Evolutionary conservation across 2,329 filamentous ascomycete genomes (phyloP).

Genomic region (Stylonectria norvegica): DNA sequence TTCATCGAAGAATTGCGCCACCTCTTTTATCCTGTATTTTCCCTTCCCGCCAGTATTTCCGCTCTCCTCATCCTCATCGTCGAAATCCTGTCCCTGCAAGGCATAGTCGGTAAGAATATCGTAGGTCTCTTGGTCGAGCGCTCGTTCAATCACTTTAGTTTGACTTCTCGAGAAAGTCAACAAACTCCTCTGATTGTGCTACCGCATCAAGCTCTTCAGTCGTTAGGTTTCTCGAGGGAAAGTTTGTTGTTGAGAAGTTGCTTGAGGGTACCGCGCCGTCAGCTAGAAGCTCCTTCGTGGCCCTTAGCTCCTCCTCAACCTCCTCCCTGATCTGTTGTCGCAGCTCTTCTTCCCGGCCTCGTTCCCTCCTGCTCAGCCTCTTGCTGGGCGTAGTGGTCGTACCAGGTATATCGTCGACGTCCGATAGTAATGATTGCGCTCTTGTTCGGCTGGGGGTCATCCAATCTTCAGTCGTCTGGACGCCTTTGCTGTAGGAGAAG

Average conservation of each 20-base stretch:
- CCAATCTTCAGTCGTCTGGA: constrained; percentile 84
- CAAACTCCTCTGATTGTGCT: constrained; percentile 86
- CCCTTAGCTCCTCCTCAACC: constrained; percentile 87
- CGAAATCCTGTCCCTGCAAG: constrained; percentile 67
- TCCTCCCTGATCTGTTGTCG: constrained; percentile 79
- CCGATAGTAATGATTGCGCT: constrained; percentile 45
- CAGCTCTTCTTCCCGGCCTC: constrained; percentile 84
- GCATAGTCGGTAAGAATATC: constrained; percentile 95
- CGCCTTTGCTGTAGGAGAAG: constrained; percentile 94
- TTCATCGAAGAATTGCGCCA: constrained; percentile 91
- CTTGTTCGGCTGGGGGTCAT: constrained; percentile 49
- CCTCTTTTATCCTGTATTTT: constrained; percentile 74
- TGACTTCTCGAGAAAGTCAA: constrained; percentile 91
- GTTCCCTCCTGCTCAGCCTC: constrained; percentile 72
- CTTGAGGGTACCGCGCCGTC: constrained; percentile 37
- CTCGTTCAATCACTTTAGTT: constrained; percentile 96
- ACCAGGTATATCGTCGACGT: constrained; percentile 57
- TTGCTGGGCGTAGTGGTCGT: constrained; percentile 63
- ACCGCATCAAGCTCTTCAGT: constrained; percentile 86
- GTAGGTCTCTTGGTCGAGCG: constrained; percentile 85
- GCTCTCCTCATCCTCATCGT: constrained; percentile 78
- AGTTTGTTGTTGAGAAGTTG: constrained; percentile 46
- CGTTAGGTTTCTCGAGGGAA: constrained; percentile 75
- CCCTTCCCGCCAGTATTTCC: constrained; percentile 69
- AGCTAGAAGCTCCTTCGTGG: constrained; percentile 58